Conservation (phyloP, 306 rosid genomes). For the Quercus wislizeni region DNA sequence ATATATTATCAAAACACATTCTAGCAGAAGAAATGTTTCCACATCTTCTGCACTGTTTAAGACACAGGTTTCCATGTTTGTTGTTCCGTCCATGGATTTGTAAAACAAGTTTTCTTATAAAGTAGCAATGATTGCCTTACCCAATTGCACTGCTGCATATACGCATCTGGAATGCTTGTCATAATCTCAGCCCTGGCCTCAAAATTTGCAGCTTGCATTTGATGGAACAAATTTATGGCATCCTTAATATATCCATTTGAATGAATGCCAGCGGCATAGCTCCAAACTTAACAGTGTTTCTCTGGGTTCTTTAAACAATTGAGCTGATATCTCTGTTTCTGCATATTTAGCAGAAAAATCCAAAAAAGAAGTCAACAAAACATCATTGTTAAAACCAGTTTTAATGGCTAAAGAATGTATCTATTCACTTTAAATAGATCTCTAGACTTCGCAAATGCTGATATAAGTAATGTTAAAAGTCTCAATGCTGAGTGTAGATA, state of each 20-base stretch:
- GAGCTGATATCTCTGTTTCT: constrained; percentile 29
- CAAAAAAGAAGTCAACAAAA: constrained; percentile 46
- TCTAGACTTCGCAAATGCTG: constrained; percentile 37
- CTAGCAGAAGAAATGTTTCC: constrained; percentile 46
- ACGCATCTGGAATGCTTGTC: constrained; percentile 46
- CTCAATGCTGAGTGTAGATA: constrained; percentile 22
- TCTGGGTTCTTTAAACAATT: constrained; percentile 31
- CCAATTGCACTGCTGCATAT: constrained; percentile 48
- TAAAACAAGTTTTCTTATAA: constrained; percentile 25
- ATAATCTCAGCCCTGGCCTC: constrained; percentile 32
- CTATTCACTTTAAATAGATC: constrained; percentile 37
- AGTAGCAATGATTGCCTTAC: constrained; percentile 39
- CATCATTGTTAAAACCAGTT: constrained; percentile 41
- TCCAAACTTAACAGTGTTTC: constrained; percentile 39
- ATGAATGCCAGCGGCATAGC: constrained; percentile 50
- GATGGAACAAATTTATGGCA: too few relatives aligned
- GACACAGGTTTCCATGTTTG: constrained; percentile 38
- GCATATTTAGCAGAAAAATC: constrained; percentile 52
- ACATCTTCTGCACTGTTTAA: constrained; percentile 49
- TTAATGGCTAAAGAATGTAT: constrained; percentile 36
- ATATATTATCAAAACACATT: constrained; percentile 31
- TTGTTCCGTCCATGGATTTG: constrained; percentile 6
- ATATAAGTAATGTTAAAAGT: constrained; percentile 40
- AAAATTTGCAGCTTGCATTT: background rate
- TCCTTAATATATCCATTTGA: constrained; percentile 45